Base-by-base conservation (phyloP, 225 moss, liverwort and hornwort species). In the Rhytidiadelphus loreus region DNA sequence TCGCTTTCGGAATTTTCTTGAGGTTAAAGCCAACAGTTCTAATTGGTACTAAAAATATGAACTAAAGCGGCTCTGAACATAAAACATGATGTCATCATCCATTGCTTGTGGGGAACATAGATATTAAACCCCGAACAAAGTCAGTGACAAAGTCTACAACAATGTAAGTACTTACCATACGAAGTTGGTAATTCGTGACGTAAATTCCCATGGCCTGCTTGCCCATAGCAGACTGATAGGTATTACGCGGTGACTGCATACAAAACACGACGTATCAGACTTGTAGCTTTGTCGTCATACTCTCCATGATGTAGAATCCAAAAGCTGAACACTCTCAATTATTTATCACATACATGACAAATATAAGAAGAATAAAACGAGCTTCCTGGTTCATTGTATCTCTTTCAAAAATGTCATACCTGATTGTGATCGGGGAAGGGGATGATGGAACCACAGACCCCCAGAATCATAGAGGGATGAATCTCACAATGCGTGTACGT, bases 181-280 rank as follows among this genome's bases (percentile, higher is more conserved):
- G 96, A 52, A 97, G 95, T 86, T 99, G 99, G 83, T 99, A 99
- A 70, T 99, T 99, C 57, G 99, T 99, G 75, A 99, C 99, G 71
- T 99, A 99, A 59, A 99, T 99, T 89, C 99, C 99, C 99, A 99
- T 99, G 56, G 99, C 99, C 92, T 99, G 99, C 95, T 99, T 99
- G 82, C 99, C 99, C 99, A 99, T 99, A 83, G 99, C 99, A 62
- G 99, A 99, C 94, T 99, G 99, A 86, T 99, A 99, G 63, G 99
- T 99, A 87, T 99, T 99, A 93, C 99, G 97, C 77, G 99, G 99
- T 24, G 97, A 98, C 95, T 98, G 96, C 86, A 88, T 56, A 85
- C 74, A 78, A 71, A 87, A 87, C 30, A 88, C 70, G 24, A 88
- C 44, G 53, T 46, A 78, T 89, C 69, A 89, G 80, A 80, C 48